Percentiles rank a stretch among this genome's conserved stretches.
Conservation (phyloP, 148 eudicot genomes). For the Vaccinium corymbosum region DNA sequence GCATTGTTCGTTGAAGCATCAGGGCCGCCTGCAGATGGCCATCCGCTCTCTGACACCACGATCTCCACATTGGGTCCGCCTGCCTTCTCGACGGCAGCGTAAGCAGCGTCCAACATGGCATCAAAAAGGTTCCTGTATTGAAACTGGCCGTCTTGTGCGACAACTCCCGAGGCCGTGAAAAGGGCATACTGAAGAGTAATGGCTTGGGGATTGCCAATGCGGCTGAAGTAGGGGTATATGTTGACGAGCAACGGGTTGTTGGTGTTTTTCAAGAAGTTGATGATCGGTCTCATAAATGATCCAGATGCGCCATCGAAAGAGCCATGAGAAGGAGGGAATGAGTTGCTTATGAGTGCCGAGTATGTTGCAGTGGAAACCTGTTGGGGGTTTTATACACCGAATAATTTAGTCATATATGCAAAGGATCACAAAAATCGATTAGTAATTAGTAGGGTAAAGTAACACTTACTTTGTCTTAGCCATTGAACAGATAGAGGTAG, state of each 20-base stretch:
- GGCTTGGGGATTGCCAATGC: not conserved
- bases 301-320: not conserved
- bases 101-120: not conserved
- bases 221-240: not conserved
- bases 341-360: not conserved
- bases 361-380: not conserved
- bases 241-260: not conserved
- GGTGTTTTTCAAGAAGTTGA: not conserved
- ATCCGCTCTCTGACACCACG: slow-evolving; percentile 9
- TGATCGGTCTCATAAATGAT: not conserved
- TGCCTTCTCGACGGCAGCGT: not conserved
- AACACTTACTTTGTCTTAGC: too few relatives aligned
- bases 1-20: not conserved
- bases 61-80: not conserved
- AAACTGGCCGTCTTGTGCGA: not conserved
- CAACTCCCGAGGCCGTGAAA: not conserved
- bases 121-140: not conserved
- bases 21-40: not conserved
- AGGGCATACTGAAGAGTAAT: not conserved
- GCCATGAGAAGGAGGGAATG: too few relatives aligned
- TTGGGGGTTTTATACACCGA: not conserved
- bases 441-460: not conserved
- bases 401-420: not conserved
- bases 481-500: too few relatives aligned
- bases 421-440: not conserved